A percentile compares a stretch with the other conserved stretches of the same genome.
Evolutionary conservation across 2,329 filamentous ascomycete species (phyloP).

Genomic region (Tolypocladium nubicola): DNA sequence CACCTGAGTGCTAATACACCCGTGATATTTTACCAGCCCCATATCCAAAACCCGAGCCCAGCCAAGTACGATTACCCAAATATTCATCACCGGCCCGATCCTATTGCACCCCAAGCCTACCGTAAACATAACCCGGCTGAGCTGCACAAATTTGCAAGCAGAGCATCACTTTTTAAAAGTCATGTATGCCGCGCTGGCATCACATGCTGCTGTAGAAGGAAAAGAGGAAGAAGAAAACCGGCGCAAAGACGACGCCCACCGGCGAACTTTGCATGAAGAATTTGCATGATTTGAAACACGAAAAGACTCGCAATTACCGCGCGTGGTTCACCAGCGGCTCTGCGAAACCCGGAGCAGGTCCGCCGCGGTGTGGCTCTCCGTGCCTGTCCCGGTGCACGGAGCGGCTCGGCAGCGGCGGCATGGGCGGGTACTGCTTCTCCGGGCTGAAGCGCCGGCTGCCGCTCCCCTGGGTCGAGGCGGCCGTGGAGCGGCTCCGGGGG

Average conservation of each 20-base stretch:
- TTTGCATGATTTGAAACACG: not conserved
- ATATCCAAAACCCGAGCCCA: not conserved
- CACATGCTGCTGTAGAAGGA: not conserved
- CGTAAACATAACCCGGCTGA: not conserved
- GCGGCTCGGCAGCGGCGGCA: conserved; percentile 16
- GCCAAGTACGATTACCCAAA: not conserved
- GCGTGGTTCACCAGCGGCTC: conserved; percentile 22
- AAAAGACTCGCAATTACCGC: conserved; percentile 1
- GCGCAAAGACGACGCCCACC: not conserved
- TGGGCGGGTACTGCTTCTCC: conserved; percentile 5
- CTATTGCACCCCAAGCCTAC: not conserved
- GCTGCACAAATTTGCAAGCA: not conserved
- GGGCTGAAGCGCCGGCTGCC: conserved; percentile 1
- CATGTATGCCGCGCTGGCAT: not conserved
- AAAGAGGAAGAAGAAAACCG: too few relatives aligned
- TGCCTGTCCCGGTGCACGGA: conserved; percentile 12
- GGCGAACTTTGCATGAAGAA: not conserved
- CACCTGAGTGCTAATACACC: not conserved
- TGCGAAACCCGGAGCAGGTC: conserved; percentile 7
- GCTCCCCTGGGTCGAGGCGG: conserved; percentile 5
- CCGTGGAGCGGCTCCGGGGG: conserved; percentile 15
- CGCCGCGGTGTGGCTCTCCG: conserved; percentile 1
- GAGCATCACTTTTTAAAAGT: not conserved
- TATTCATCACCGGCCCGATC: not conserved
- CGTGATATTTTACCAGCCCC: not conserved